phyloP scores from a whole-genome alignment of 2,329 filamentous ascomycete genomes.

The Albophoma yamanashiensis region DNA sequence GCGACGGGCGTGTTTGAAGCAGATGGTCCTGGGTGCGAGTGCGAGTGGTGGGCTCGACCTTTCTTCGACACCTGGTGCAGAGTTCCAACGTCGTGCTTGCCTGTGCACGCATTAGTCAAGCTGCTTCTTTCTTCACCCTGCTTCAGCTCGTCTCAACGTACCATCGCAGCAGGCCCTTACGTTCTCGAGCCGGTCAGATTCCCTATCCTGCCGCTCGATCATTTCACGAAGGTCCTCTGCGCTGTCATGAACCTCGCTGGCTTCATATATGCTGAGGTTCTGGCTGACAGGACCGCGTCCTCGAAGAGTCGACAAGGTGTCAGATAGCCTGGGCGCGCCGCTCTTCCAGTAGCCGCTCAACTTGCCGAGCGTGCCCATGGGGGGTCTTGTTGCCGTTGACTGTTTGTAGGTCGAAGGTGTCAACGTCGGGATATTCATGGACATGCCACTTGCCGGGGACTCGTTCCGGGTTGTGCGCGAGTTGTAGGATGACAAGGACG shows the following conservation, averaged over 20 bases:
- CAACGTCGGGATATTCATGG: slow-evolving; percentile 44
- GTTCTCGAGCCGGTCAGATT: slow-evolving; percentile 78
- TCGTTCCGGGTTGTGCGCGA: slow-evolving; percentile 60
- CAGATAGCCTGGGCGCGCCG: slow-evolving; percentile 29
- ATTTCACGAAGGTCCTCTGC: slow-evolving; percentile 74
- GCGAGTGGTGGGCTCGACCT: slow-evolving; percentile 27
- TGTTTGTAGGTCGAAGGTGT: slow-evolving; percentile 36
- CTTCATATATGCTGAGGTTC: slow-evolving; percentile 44
- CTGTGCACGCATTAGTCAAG: slow-evolving; percentile 27
- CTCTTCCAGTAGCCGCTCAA: slow-evolving; percentile 51
- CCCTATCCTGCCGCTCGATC: slow-evolving; percentile 67
- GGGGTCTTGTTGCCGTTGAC: slow-evolving; percentile 19
- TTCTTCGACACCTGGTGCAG: slow-evolving; percentile 38
- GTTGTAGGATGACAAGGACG: slow-evolving; percentile 70
- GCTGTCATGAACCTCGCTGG: slow-evolving; percentile 58
- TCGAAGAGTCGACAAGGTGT: slow-evolving; percentile 42
- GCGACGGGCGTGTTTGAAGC: slow-evolving; percentile 22
- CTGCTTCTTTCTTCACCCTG: not conserved
- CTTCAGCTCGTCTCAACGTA: slow-evolving; percentile 32
- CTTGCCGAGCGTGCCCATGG: slow-evolving; percentile 41
- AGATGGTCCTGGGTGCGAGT: slow-evolving; percentile 25
- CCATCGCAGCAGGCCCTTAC: slow-evolving; percentile 96
- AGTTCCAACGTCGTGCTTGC: slow-evolving; percentile 64
- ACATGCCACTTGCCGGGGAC: slow-evolving; percentile 42
- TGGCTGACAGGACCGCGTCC: slow-evolving; percentile 37